Percentiles rank a stretch among this genome's conserved stretches.
phyloP scores from a whole-genome alignment of 331 rosid species.

The Ulmus americana region DNA sequence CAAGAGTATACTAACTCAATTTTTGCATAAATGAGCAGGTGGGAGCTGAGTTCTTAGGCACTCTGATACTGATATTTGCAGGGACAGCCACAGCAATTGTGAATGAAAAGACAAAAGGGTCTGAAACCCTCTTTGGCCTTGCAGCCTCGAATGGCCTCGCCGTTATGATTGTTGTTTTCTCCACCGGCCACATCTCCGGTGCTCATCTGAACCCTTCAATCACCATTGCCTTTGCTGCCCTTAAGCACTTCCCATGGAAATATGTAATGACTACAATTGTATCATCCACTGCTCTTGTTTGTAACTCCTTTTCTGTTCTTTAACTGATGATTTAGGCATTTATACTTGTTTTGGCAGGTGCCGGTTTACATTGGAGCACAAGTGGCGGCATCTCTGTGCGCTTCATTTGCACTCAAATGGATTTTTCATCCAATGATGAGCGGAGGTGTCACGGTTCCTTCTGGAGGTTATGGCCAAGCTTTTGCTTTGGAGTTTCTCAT shows the following conservation, averaged over 20 bases:
- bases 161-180: conserved; percentile 64
- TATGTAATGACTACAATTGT: conserved; percentile 30
- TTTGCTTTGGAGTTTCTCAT: conserved; percentile 74
- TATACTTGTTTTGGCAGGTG: conserved; percentile 36
- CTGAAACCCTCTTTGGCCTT: conserved; percentile 61
- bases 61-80: conserved; percentile 60
- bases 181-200: conserved; percentile 85
- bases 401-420: conserved; percentile 63
- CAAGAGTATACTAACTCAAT: too few species aligned
- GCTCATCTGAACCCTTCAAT: conserved; percentile 86
- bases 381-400: conserved; percentile 55
- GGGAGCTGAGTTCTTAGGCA: conserved; percentile 92
- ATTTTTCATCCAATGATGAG: conserved; percentile 64
- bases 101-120: conserved; percentile 57
- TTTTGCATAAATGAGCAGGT: conserved; percentile 34
- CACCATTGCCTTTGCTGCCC: conserved; percentile 83
- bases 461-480: conserved; percentile 57
- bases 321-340: too few species aligned
- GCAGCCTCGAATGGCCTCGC: conserved; percentile 73
- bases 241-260: conserved; percentile 84
- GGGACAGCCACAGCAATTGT: conserved; percentile 72
- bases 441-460: conserved; percentile 88
- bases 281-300: too few species aligned
- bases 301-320: too few species aligned
- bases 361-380: conserved; percentile 80